Evolutionary conservation across 208 protist species (phyloP), one percentile per base, ranked within the genome.

Genomic region (Leishmania turanica): DNA sequence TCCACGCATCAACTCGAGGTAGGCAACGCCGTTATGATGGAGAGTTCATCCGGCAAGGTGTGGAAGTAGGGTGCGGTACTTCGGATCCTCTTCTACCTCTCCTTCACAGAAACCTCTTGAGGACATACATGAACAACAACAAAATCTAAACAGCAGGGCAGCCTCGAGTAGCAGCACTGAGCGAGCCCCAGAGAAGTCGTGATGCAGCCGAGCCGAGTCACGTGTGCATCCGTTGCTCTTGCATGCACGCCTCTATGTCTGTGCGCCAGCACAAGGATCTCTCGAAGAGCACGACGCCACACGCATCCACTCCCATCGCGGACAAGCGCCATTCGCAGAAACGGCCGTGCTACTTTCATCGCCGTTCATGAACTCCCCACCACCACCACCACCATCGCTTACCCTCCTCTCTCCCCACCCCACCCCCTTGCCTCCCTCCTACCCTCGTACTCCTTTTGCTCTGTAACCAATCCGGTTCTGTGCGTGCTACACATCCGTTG

Each of bases 71-170:
- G 45, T 34, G 27, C 24, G 40, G 45, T 51, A 54, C 45, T 11
- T 73, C 3, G 51, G 19, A 24, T 21, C 45, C 21, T 53, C 45
- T 37, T 13, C 5, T 27, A 34, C 45, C 47, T 71, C 65, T 27
- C 69, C 69, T 34, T 73, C 69, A 73, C 69, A 54, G 69, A 73
- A 73, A 19, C 40, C 40, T 11, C 2, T 71, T 45, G 66, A 71
- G 8, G 21, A 47, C 15, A 47, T 0, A 6, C 66, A 71, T 4
- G 17, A 11, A 17, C 27, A 40, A 15, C 31, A 31, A 68, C 24
- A 68, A 42, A 47, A 45, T 3, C 21, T 42, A 21, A 47, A 3
- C 40, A n/a, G 24, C 15, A 47, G 7, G 37, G 42, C 37, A 27
- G 21, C 1, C 31, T 42, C 11, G 37, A 71, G 66, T 31, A 11